phyloP scores from a whole-genome alignment of 352 stramenopile genomes.

The Blastocystis sp. region DNA sequence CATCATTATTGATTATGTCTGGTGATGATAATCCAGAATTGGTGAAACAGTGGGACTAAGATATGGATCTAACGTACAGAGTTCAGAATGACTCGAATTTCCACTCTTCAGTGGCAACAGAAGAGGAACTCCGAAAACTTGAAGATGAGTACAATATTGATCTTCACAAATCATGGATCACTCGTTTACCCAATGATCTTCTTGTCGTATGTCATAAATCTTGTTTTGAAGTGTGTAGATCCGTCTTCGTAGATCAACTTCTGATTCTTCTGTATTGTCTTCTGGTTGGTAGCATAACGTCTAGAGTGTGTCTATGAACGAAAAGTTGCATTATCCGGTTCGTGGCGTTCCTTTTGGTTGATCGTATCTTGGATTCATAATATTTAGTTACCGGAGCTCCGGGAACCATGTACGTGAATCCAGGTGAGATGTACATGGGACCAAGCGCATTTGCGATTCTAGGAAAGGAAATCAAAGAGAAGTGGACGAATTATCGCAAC shows the following conservation, averaged over 20 bases:
- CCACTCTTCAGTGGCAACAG: not conserved
- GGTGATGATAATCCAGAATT: not conserved
- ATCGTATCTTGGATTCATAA: no score
- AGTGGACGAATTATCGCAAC: not conserved
- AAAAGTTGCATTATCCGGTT: no score
- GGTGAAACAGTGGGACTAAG: not conserved
- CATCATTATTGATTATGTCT: conserved; percentile 16
- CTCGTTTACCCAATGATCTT: not conserved
- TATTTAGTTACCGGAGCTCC: no score
- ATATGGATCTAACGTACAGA: not conserved
- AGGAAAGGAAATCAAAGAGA: not conserved
- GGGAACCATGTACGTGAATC: not conserved
- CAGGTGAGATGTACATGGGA: not conserved
- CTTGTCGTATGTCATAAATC: not conserved
- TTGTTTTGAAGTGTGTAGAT: not conserved
- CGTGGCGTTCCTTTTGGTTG: no score
- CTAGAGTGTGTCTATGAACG: no score
- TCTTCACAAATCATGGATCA: not conserved
- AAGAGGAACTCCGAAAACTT: not conserved
- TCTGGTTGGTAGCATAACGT: no score
- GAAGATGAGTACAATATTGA: not conserved
- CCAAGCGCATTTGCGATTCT: not conserved
- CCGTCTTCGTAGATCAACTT: not conserved
- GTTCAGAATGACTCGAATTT: not conserved
- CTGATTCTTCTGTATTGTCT: no score